Conservation (phyloP, 2,329 filamentous ascomycete genomes). For the Pestalotiopsis sp. region DNA sequence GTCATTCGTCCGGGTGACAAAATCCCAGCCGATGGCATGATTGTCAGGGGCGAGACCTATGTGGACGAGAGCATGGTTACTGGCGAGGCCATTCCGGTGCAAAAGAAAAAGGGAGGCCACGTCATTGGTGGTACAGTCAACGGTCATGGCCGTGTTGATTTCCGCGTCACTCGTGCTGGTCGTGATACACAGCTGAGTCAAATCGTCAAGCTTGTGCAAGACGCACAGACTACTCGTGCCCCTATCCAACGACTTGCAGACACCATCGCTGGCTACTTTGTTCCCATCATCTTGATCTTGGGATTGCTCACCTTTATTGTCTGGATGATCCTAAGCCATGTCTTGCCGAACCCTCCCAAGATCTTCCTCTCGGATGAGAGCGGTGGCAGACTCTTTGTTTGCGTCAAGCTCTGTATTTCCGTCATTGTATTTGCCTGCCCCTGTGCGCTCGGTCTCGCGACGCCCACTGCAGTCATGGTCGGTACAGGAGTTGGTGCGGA, state of each 20-base stretch:
- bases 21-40: slow-evolving; percentile 86
- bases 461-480: slow-evolving; percentile 97
- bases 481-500: slow-evolving; percentile 96
- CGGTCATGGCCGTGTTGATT: slow-evolving; percentile 86
- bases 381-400: slow-evolving; percentile 94
- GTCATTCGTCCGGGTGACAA: slow-evolving; percentile 94
- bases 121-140: slow-evolving; percentile 96
- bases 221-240: slow-evolving; percentile 90
- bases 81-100: slow-evolving; percentile 92
- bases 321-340: slow-evolving; percentile 95
- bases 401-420: slow-evolving; percentile 94
- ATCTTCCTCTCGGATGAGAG: slow-evolving; percentile 81
- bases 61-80: slow-evolving; percentile 99
- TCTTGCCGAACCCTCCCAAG: slow-evolving; percentile 78
- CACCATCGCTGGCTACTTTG: slow-evolving; percentile 88
- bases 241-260: slow-evolving; percentile 95
- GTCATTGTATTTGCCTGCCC: slow-evolving; percentile 98
- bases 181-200: slow-evolving; percentile 96
- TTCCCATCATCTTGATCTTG: slow-evolving; percentile 83
- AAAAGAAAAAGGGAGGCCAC: slow-evolving; percentile 77
- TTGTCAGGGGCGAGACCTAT: slow-evolving; percentile 88
- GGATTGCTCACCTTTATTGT: slow-evolving; percentile 81
- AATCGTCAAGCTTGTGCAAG: slow-evolving; percentile 97
- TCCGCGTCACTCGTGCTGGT: slow-evolving; percentile 87
- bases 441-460: slow-evolving; percentile 92